Evolutionary conservation across 2,329 filamentous ascomycete genomes (phyloP).

Genomic region (Lachnellula cervina): DNA sequence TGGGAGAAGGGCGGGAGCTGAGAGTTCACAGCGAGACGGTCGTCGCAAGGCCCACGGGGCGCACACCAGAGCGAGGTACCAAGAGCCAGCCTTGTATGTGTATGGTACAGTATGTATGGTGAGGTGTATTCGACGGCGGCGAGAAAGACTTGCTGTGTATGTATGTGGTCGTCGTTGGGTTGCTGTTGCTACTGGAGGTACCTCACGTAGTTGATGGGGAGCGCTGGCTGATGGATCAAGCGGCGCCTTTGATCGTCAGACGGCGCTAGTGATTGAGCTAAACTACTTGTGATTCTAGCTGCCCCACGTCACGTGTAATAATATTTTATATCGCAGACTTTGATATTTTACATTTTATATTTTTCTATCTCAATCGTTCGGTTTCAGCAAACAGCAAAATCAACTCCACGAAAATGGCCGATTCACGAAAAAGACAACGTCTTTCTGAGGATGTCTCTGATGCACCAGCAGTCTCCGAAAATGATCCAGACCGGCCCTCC

Average conservation of each 20-base stretch:
- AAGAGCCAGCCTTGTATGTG: slow-evolving; percentile 16
- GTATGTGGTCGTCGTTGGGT: not conserved
- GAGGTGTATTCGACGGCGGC: slow-evolving; percentile 2
- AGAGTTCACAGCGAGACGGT: slow-evolving; percentile 7
- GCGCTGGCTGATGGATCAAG: not conserved
- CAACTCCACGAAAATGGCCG: slow-evolving; percentile 10
- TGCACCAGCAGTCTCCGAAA: slow-evolving; percentile 9
- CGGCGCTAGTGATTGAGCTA: not conserved
- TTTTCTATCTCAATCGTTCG: not conserved
- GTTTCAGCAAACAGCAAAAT: not conserved
- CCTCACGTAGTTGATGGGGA: not conserved
- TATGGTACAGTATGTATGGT: slow-evolving; percentile 5
- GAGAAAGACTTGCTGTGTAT: not conserved
- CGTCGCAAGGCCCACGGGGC: slow-evolving; percentile 16
- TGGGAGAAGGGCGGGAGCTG: slow-evolving; percentile 8
- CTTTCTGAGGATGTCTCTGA: slow-evolving; percentile 20
- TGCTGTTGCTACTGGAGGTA: not conserved
- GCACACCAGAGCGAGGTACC: slow-evolving; percentile 18
- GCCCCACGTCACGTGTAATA: not conserved
- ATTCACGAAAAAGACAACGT: slow-evolving; percentile 26
- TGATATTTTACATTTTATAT: no score
- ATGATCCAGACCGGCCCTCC: slow-evolving; percentile 31
- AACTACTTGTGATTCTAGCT: not conserved
- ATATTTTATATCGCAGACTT: not conserved
- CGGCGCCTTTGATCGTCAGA: not conserved